Percentiles rank a stretch among this genome's conserved stretches.
Conservation (phyloP, 2,329 filamentous ascomycete species). For the Penicillium thymicola region DNA sequence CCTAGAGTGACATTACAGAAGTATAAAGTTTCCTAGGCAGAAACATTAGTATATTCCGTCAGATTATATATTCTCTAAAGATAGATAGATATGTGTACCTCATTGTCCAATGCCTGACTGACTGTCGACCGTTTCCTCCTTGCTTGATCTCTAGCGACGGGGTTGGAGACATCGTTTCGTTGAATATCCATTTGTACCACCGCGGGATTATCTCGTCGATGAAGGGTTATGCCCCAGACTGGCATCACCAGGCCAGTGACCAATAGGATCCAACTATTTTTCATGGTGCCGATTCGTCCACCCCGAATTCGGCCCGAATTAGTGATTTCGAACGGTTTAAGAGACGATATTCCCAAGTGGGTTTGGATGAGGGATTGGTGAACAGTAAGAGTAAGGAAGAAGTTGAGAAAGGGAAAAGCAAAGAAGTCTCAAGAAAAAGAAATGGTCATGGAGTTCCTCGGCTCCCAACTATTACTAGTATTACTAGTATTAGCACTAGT, state of each 20-base stretch:
- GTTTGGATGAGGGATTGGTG: neutral
- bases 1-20: constrained; percentile 58
- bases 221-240: constrained; percentile 28
- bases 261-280: constrained; percentile 18
- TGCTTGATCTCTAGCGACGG: constrained; percentile 46
- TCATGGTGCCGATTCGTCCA: constrained; percentile 17
- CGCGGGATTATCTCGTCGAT: constrained; percentile 38
- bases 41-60: neutral
- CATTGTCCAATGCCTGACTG: constrained; percentile 52
- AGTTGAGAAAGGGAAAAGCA: neutral
- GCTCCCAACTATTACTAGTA: neutral
- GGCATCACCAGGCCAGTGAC: constrained; percentile 11
- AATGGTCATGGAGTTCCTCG: neutral
- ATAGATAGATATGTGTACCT: constrained; percentile 33
- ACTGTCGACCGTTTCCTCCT: constrained; percentile 44
- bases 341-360: too few species aligned
- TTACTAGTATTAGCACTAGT: neutral
- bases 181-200: constrained; percentile 52
- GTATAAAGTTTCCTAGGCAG: constrained; percentile 52
- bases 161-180: constrained; percentile 47
- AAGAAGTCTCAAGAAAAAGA: neutral
- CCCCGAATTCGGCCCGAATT: neutral
- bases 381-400: neutral
- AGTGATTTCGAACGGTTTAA: neutral
- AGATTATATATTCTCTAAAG: neutral